Evolutionary conservation across 495 filamentous ascomycete genomes (phyloP), one percentile per base, ranked within the genome.

Genomic region (Daldinia decipiens): DNA sequence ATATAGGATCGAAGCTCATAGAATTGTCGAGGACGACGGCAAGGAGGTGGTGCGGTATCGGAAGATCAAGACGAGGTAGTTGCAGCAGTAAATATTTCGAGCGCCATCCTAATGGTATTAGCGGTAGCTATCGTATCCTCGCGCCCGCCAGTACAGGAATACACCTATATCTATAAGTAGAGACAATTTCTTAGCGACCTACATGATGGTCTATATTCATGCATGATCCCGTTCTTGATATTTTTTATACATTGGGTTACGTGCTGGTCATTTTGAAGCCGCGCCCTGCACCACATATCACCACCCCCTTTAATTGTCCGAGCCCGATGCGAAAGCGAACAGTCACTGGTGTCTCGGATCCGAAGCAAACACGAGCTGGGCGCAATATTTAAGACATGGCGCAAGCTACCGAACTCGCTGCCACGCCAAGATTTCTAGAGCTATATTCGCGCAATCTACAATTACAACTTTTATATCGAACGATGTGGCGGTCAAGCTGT

Each of bases 21-120:
- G 77, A 54, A 66, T 70, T 47, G 55, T 83, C 19, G 74, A 80
- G 32, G 79, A 80, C 13, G 76, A 78, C 8, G 84, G 82, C 1
- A 78, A 62, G 0, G 84, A 84, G 70, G 79, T 81, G 36, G 76
- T 86, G 17, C 68, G 81, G 11, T 85, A 86, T 69, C 59, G 62
- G 24, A 83, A 82, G 56, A 72, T 77, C 36, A 77, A 75, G 34
- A 77, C 69, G 31, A 65, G 52, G 34, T 76, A 71, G 32, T 26
- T 43, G 9, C 29, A 27, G n/a, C 36, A 21, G 24, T 50, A 54
- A 9, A 15, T 64, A 31, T 31, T 27, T 62, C 39, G 5, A 15
- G 7, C 52, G 34, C 2, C 4, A 9, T 52, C 34, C 9, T 38
- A 34, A 29, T 19, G n/a, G n/a, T n/a, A n/a, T n/a, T n/a, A n/a